phyloP scores from a whole-genome alignment of 2,329 filamentous ascomycete species.

The Neurospora sp. region DNA sequence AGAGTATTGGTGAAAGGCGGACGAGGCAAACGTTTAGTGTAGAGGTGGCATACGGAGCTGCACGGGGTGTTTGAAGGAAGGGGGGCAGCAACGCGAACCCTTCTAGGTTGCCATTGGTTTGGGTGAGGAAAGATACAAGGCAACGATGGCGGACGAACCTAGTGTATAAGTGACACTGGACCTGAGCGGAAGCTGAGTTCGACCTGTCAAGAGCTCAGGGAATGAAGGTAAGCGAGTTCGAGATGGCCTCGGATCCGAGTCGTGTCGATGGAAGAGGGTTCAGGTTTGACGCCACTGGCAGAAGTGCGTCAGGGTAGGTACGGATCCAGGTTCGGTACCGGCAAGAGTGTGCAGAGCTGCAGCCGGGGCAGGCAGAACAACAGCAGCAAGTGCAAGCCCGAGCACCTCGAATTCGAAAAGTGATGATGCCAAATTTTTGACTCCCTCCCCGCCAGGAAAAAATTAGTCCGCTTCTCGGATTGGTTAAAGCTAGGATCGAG shows the following conservation, averaged over 20 bases:
- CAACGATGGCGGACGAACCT: not conserved
- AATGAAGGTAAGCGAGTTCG: not conserved
- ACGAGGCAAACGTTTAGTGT: not conserved
- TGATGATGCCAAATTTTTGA: conserved; percentile 19
- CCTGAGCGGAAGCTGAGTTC: not conserved
- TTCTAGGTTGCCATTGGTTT: not conserved
- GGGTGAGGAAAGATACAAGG: not conserved
- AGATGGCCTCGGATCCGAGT: not conserved
- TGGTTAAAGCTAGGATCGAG: conserved; percentile 6
- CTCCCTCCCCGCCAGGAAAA: conserved; percentile 15
- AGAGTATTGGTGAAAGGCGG: not conserved
- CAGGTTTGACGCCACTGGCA: not conserved
- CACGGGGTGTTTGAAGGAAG: not conserved
- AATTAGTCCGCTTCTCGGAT: conserved; percentile 8
- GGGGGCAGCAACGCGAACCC: not conserved
- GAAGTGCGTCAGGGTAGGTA: not conserved
- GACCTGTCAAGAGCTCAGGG: not conserved
- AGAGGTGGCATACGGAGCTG: not conserved
- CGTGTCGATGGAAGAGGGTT: not conserved
- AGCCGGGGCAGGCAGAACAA: not conserved
- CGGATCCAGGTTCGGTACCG: not conserved
- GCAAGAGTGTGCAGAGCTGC: not conserved
- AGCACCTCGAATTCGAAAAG: not conserved
- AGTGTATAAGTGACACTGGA: not conserved
- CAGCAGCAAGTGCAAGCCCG: not conserved